Evolutionary conservation across 768 basidiomycete species (phyloP).

Genomic region (Hygrocybe punicea): DNA sequence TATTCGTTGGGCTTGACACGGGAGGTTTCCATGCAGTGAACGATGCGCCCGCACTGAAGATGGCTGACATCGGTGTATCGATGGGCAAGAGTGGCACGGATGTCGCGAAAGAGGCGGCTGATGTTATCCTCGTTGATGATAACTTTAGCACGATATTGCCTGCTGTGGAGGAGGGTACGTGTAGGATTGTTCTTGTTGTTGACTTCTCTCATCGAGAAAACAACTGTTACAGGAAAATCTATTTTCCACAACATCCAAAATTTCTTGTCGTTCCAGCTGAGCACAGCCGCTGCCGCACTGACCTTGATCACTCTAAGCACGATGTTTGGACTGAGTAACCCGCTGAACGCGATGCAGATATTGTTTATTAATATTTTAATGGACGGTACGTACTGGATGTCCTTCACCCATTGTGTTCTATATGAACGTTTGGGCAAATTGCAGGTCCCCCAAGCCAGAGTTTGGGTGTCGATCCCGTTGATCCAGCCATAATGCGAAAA

Average conservation of each 20-base stretch:
- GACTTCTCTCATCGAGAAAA: constrained; percentile 11
- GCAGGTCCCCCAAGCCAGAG: constrained; percentile 92
- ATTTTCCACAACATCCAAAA: constrained; percentile 99
- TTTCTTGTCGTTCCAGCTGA: constrained; percentile 94
- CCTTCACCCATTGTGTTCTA: too few species aligned
- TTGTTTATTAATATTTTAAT: constrained; percentile 99
- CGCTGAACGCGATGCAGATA: constrained; percentile 97
- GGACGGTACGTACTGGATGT: constrained; percentile 68
- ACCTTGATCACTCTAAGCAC: constrained; percentile 95
- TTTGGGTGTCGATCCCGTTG: constrained; percentile 94
- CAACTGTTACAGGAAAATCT: constrained; percentile 91
- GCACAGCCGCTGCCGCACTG: constrained; percentile 93
- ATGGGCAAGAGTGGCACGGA: constrained; percentile 99
- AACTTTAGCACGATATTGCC: constrained; percentile 94
- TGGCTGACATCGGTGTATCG: constrained; percentile 96
- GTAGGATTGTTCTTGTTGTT: constrained; percentile 2
- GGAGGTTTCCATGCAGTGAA: constrained; percentile 72
- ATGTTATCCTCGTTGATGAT: constrained; percentile 95
- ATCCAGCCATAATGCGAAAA: constrained; percentile 86
- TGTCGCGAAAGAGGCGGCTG: constrained; percentile 97
- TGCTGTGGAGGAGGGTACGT: constrained; percentile 85
- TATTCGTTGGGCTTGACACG: too few species aligned
- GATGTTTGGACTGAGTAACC: constrained; percentile 83
- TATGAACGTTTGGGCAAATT: background rate
- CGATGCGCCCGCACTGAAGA: constrained; percentile 93